Conservation (phyloP, 306 rosid genomes). For the Boehmeria nivea region DNA sequence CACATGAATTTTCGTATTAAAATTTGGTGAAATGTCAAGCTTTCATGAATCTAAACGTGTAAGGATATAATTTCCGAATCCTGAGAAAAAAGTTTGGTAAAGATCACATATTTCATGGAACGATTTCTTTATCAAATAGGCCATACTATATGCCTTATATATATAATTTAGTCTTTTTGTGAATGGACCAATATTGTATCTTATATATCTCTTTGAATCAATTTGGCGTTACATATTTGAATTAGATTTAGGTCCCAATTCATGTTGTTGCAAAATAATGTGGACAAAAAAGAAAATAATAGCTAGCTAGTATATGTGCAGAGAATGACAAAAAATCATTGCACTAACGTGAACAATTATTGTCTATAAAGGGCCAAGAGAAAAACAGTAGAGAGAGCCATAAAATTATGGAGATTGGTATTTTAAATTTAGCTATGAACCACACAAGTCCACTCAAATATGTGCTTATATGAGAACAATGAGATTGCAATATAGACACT, state of each 20-base stretch:
- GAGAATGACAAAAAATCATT: slow-evolving; percentile 1
- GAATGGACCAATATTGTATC: background rate
- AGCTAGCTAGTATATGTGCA: slow-evolving; percentile 6
- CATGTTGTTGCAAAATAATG: too few species aligned
- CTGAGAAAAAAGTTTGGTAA: too few species aligned
- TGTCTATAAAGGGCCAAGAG: too few species aligned
- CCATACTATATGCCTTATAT: slow-evolving; percentile 11
- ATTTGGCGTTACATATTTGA: too few species aligned
- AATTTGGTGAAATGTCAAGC: slow-evolving; percentile 24
- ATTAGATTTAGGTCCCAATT: too few species aligned
- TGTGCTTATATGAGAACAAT: background rate
- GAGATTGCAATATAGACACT: slow-evolving; percentile 8
- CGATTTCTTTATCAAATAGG: slow-evolving; percentile 18
- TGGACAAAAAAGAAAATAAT: too few species aligned
- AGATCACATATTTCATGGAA: slow-evolving; percentile 13
- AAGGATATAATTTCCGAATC: too few species aligned
- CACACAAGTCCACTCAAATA: background rate
- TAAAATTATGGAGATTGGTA: too few species aligned
- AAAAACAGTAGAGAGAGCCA: too few species aligned
- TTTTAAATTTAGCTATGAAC: too few species aligned
- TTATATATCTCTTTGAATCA: too few species aligned
- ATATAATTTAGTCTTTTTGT: background rate
- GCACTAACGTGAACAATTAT: slow-evolving; percentile 10
- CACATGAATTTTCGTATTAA: slow-evolving; percentile 7
- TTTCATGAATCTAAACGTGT: slow-evolving; percentile 6